Base-by-base conservation (phyloP, 2,329 filamentous ascomycete genomes). In the Cadophora luteo-olivacea region DNA sequence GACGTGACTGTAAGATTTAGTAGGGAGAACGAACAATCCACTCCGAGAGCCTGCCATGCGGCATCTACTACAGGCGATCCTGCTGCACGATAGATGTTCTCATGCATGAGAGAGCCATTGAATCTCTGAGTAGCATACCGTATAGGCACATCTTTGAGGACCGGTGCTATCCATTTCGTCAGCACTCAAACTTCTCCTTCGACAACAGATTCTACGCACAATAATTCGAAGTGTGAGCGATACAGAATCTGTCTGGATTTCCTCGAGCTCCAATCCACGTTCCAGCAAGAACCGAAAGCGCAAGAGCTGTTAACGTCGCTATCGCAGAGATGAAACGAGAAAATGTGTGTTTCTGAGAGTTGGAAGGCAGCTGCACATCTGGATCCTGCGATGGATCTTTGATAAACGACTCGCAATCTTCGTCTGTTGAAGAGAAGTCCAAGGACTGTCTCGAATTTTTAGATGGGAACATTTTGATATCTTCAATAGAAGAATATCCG, bases 51-150 rank as follows among this genome's bases (percentile, higher is more conserved):
- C 25, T 80, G 76, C 84, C 85, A 86, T 1, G 84, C 84, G 19
- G 79, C 80, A 72, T 87, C 85, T 0, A 85, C 83, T 67, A 83
- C 82, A 0, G 82, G 81, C 4, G 81, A 74, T 14, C 69, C 82
- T 25, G 78, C 71, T 68, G 82, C 77, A 8, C 84, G 81, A 72
- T 81, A 86, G 24, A 83, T 75, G 52, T 82, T 84, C 68, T 84
- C 80, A 38, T 85, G 81, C 29, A 85, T 68, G 19, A 87, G 82
- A 0, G 82, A 82, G 2, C 84, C 84, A 69, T 86, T 85, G 74
- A 84, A 86, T 29, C 69, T 75, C 48, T 80, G 75, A 0, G 74
- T 74, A 12, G 79, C 76, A 74, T 83, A 85, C 12, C 76, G 74
- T 4, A 84, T 78, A 29, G 79, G 74, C 6, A 85, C 76, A 9